A percentile compares a stretch with the other conserved stretches of the same genome.
Evolutionary conservation across 129 eudicot genomes (phyloP).

Genomic region (Heracleum sosnowskyi): DNA sequence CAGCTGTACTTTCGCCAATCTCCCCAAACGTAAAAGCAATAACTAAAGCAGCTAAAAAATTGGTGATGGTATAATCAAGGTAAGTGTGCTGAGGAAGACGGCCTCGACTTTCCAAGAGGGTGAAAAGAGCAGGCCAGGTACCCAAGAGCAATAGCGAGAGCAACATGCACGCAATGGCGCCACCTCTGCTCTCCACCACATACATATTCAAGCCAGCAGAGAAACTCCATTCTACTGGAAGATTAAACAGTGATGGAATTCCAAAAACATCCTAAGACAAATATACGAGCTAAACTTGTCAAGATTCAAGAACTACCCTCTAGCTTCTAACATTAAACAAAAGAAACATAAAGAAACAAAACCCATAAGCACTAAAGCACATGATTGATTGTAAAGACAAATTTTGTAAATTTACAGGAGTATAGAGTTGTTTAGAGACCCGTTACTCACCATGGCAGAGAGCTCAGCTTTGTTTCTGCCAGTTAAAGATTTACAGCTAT

Average conservation of each 20-base stretch:
- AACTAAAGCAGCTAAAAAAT: slow-evolving; percentile 66
- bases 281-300: slow-evolving; percentile 4
- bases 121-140: slow-evolving; percentile 80
- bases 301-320: neutral
- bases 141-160: slow-evolving; percentile 61
- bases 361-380: neutral
- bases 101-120: slow-evolving; percentile 74
- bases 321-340: neutral
- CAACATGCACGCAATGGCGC: slow-evolving; percentile 88
- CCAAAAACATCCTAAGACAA: slow-evolving; percentile 15
- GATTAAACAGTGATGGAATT: slow-evolving; percentile 12
- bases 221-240: slow-evolving; percentile 16
- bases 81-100: slow-evolving; percentile 93
- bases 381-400: too few relatives aligned
- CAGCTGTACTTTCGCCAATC: slow-evolving; percentile 42
- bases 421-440: neutral
- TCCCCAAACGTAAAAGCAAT: slow-evolving; percentile 82
- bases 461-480: neutral
- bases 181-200: slow-evolving; percentile 78
- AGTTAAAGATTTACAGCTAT: neutral
- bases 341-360: neutral
- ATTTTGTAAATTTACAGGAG: neutral
- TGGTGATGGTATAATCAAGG: slow-evolving; percentile 74
- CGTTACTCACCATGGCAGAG: neutral
- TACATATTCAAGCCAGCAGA: slow-evolving; percentile 42